Conservation (phyloP, 1,139 yeast species). For the Citeromyces siamensis region DNA sequence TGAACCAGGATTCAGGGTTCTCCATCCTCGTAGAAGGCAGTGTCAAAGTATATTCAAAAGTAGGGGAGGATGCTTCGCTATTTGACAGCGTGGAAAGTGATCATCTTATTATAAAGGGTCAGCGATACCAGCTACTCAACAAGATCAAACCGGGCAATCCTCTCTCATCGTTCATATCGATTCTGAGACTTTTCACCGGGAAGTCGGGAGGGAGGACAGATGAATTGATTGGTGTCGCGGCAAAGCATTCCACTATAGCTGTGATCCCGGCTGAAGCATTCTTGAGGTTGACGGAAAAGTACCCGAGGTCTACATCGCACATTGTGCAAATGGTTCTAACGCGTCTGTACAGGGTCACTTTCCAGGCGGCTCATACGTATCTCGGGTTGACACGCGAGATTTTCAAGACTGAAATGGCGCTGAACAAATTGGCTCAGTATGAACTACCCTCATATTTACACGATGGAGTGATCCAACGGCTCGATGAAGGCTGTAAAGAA, state of each 20-base stretch:
- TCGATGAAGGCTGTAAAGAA: slow-evolving; percentile 15
- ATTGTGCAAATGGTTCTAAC: slow-evolving; percentile 89
- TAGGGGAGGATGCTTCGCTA: slow-evolving; percentile 17
- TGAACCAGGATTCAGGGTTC: slow-evolving; percentile 68
- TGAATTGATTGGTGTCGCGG: slow-evolving; percentile 48
- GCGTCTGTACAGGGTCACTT: slow-evolving; percentile 78
- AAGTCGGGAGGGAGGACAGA: slow-evolving; percentile 16
- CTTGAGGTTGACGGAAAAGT: slow-evolving; percentile 54
- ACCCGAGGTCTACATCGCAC: slow-evolving; percentile 86
- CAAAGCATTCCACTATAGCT: slow-evolving; percentile 70
- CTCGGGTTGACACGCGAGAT: slow-evolving; percentile 78
- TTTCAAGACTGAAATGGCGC: slow-evolving; percentile 56
- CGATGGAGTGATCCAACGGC: slow-evolving; percentile 41
- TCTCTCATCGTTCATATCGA: slow-evolving; percentile 68
- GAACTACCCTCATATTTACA: slow-evolving; percentile 52
- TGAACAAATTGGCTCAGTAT: slow-evolving; percentile 38
- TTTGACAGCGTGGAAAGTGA: slow-evolving; percentile 20
- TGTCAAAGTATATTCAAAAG: slow-evolving; percentile 63
- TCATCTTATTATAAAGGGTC: slow-evolving; percentile 33
- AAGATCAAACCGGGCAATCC: slow-evolving; percentile 84
- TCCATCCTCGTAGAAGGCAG: slow-evolving; percentile 92
- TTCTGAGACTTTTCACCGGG: slow-evolving; percentile 57
- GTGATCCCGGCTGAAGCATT: slow-evolving; percentile 85
- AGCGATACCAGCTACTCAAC: slow-evolving; percentile 63
- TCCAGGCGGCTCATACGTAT: slow-evolving; percentile 81